These are phyloP conservation scores for Quercus berberidifolia DNA, from an alignment of 306 rosid genomes.

Conservation along the genomic window DNA sequence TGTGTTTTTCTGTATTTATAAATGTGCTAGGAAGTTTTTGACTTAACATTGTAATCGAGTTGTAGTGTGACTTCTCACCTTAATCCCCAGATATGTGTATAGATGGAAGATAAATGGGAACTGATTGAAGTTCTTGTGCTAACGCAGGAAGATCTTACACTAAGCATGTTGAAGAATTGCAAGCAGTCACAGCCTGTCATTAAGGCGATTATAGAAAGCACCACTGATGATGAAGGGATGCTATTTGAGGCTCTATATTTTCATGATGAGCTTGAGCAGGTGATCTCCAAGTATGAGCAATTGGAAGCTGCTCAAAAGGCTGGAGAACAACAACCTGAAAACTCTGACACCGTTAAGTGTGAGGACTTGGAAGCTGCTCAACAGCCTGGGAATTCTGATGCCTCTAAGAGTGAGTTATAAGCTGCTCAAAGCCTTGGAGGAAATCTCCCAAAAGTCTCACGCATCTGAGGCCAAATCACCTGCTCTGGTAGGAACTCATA, in stretches of 20 bases:
- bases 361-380: constrained; percentile 29
- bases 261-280: constrained; percentile 71
- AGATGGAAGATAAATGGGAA: background rate
- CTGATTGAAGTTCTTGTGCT: constrained; percentile 13
- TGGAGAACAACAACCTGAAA: constrained; percentile 28
- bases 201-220: constrained; percentile 65
- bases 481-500: background rate
- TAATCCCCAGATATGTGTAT: background rate
- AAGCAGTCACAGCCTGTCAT: constrained; percentile 56
- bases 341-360: constrained; percentile 26
- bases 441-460: constrained; percentile 21
- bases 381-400: constrained; percentile 21
- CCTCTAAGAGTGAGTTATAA: constrained; percentile 18
- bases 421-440: constrained; percentile 23
- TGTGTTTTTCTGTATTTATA: background rate
- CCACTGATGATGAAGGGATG: constrained; percentile 61
- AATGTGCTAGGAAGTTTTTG: background rate
- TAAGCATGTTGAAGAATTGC: constrained; percentile 70
- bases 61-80: background rate
- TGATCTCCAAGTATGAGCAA: constrained; percentile 62
- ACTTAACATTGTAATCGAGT: background rate
- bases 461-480: constrained; percentile 29
- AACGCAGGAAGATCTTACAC: constrained; percentile 66
- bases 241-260: constrained; percentile 77
- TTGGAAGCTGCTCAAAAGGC: constrained; percentile 48